These are phyloP conservation scores for Coprinopsis strossmayeri DNA, from an alignment of 768 basidiomycete species.

Conservation along the genomic window DNA sequence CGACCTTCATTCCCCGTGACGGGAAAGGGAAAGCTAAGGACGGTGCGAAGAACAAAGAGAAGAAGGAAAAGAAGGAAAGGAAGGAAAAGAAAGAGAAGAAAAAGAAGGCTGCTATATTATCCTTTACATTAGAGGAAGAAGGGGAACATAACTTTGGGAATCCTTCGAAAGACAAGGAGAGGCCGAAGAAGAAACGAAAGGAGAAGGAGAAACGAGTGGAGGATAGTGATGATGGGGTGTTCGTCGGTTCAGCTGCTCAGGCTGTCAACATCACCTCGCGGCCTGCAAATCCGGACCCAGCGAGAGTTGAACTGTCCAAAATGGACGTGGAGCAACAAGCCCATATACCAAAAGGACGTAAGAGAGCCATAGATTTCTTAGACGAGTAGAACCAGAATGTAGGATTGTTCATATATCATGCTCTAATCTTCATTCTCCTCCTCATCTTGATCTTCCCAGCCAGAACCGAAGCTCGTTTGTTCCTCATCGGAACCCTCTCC, in stretches of 20 bases:
- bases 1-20: conserved; percentile 75
- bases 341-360: conserved; percentile 37
- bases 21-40: conserved; percentile 31
- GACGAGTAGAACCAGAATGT: conserved; percentile 22
- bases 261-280: background rate
- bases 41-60: conserved; percentile 26
- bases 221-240: conserved; percentile 52
- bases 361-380: conserved; percentile 74
- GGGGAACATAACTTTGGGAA: conserved; percentile 24
- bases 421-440: conserved; percentile 16
- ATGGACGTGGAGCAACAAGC: background rate
- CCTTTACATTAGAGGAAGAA: conserved; percentile 73
- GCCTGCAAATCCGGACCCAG: background rate
- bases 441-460: conserved; percentile 20
- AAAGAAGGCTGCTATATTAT: conserved; percentile 48
- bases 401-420: background rate
- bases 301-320: background rate
- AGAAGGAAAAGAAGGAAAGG: conserved; percentile 40
- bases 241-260: conserved; percentile 35
- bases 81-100: conserved; percentile 48
- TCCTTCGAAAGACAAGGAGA: conserved; percentile 28
- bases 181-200: conserved; percentile 36
- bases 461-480: conserved; percentile 2
- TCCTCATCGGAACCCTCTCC: conserved; percentile 21
- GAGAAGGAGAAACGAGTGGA: conserved; percentile 30